These are phyloP conservation scores for Solanum medicagineum DNA, from an alignment of 257 asterid species.

Conservation along the genomic window DNA sequence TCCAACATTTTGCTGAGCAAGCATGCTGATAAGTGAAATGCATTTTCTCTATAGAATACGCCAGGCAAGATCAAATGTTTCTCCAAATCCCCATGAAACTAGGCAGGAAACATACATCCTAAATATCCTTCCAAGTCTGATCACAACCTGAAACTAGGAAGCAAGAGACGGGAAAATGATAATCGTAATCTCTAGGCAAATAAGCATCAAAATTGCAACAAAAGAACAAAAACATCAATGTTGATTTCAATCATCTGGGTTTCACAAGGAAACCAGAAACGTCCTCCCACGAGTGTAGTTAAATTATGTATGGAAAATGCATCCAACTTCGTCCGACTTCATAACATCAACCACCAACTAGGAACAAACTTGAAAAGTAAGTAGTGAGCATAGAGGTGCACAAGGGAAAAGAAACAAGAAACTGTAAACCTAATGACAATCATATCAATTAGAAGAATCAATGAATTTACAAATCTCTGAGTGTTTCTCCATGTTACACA, in stretches of 20 bases:
- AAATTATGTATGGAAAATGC: neutral
- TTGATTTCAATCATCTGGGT: neutral
- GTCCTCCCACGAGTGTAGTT: neutral
- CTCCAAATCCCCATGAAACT: neutral
- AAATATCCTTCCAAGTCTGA: neutral
- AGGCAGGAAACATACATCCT: neutral
- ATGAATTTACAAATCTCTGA: constrained; percentile 36
- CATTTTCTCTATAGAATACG: neutral
- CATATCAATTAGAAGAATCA: constrained; percentile 22
- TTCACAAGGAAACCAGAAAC: neutral
- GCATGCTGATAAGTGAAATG: neutral
- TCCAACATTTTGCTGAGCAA: neutral
- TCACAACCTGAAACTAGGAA: neutral
- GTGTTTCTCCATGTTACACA: constrained; percentile 32
- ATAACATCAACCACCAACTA: neutral
- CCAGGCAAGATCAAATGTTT: neutral
- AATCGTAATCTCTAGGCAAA: neutral
- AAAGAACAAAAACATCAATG: neutral
- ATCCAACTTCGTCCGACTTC: neutral
- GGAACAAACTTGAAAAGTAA: neutral
- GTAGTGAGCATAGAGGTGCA: neutral
- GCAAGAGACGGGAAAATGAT: neutral
- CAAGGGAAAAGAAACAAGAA: neutral
- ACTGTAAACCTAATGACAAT: neutral
- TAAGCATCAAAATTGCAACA: neutral